Evolutionary conservation across 305 asterid genomes (phyloP).

Genomic region (Fraxinus baroniana): DNA sequence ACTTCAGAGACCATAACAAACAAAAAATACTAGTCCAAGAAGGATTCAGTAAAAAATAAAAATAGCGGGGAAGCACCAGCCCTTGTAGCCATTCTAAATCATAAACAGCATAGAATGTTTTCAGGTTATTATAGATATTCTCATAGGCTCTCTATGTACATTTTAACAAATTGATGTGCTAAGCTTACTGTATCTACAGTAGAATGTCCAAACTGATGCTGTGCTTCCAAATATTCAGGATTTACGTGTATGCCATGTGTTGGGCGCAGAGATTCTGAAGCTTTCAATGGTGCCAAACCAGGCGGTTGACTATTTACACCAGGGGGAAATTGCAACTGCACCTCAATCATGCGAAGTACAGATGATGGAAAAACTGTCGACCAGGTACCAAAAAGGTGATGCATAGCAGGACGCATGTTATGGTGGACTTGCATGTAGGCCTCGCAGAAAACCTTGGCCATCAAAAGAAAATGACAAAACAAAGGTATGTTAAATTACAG

Average conservation of each 20-base stretch:
- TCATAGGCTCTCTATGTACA: background rate
- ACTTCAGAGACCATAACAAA: background rate
- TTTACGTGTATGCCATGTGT: constrained; percentile 82
- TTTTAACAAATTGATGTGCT: background rate
- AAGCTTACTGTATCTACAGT: constrained; percentile 56
- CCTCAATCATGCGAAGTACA: constrained; percentile 75
- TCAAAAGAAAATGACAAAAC: constrained; percentile 22
- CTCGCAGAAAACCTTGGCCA: constrained; percentile 72
- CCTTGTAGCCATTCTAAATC: background rate
- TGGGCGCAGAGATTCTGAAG: constrained; percentile 76
- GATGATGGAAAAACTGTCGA: constrained; percentile 62
- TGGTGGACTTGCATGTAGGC: constrained; percentile 79
- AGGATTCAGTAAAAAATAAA: background rate
- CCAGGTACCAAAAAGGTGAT: constrained; percentile 94
- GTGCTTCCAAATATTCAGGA: constrained; percentile 87
- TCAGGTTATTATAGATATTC: background rate
- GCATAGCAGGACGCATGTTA: constrained; percentile 72
- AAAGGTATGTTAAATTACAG: constrained; percentile 26
- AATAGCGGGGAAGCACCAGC: background rate
- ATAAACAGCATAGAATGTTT: background rate
- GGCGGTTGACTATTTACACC: constrained; percentile 54
- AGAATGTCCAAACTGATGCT: constrained; percentile 52
- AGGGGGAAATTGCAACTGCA: constrained; percentile 60
- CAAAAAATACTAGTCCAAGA: background rate
- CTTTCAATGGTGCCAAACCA: constrained; percentile 50